phyloP scores from a whole-genome alignment of 257 asterid species.

The Perilla frutescens region DNA sequence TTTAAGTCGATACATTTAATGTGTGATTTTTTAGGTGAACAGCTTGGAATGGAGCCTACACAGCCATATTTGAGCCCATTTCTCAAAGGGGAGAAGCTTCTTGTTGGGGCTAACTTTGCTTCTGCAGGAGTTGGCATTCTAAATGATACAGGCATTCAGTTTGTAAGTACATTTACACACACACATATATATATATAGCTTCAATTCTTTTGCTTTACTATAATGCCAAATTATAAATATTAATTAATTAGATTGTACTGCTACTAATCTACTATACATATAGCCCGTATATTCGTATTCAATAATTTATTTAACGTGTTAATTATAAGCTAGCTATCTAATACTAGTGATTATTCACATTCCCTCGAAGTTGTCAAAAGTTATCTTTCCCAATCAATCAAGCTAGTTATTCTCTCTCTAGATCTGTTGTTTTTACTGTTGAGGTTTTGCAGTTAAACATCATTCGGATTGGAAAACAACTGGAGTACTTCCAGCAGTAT shows the following conservation, averaged over 20 bases:
- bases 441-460: constrained; percentile 62
- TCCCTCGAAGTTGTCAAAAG: no score
- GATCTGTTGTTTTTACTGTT: no score
- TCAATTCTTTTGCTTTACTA: neutral
- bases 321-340: no score
- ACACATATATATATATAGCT: neutral
- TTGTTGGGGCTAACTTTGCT: constrained; percentile 90
- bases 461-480: constrained; percentile 61
- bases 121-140: constrained; percentile 96
- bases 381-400: neutral
- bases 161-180: constrained; percentile 50
- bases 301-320: no score
- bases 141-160: constrained; percentile 90
- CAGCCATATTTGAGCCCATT: constrained; percentile 74
- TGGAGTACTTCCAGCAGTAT: constrained; percentile 73
- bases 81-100: constrained; percentile 58
- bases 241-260: no score
- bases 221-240: no score
- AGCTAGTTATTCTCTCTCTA: neutral
- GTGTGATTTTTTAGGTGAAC: constrained; percentile 52
- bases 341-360: no score
- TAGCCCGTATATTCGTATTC: no score
- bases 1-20: neutral
- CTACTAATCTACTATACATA: no score
- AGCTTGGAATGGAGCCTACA: constrained; percentile 64